phyloP scores from a whole-genome alignment of 2,329 filamentous ascomycete species.

The Fusarium veterinarium region DNA sequence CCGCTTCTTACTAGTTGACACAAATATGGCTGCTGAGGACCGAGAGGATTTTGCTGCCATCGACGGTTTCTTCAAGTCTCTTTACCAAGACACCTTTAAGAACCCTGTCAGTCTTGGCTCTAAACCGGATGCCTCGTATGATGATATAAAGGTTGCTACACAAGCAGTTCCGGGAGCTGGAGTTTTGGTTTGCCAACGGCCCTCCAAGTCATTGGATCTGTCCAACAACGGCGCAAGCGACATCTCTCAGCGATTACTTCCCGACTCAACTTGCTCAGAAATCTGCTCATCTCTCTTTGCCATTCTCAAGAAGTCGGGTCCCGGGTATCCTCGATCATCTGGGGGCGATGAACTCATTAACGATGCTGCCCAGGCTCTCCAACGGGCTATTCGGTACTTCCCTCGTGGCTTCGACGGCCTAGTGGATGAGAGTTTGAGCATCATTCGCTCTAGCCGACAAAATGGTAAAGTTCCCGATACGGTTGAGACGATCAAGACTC shows the following conservation, averaged over 20 bases:
- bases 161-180: slow-evolving; percentile 60
- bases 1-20: slow-evolving; percentile 53
- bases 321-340: slow-evolving; percentile 28
- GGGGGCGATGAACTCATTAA: slow-evolving; percentile 54
- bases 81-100: slow-evolving; percentile 59
- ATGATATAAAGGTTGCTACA: slow-evolving; percentile 55
- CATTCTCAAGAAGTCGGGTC: slow-evolving; percentile 44
- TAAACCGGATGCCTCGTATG: slow-evolving; percentile 47
- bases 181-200: slow-evolving; percentile 56
- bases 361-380: slow-evolving; percentile 55
- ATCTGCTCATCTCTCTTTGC: slow-evolving; percentile 53
- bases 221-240: not conserved
- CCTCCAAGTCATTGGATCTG: slow-evolving; percentile 32
- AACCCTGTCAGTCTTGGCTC: slow-evolving; percentile 49
- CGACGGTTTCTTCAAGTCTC: slow-evolving; percentile 52
- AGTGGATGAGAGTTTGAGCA: slow-evolving; percentile 43
- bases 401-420: slow-evolving; percentile 52
- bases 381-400: slow-evolving; percentile 52
- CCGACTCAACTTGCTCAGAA: slow-evolving; percentile 50
- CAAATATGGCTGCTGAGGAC: slow-evolving; percentile 50
- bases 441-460: slow-evolving; percentile 43
- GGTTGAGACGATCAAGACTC: slow-evolving; percentile 47
- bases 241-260: slow-evolving; percentile 48
- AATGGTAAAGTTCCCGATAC: slow-evolving; percentile 33
- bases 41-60: slow-evolving; percentile 52